Evolutionary conservation across 768 basidiomycete species (phyloP).

Genomic region (Tulasnella sp.): DNA sequence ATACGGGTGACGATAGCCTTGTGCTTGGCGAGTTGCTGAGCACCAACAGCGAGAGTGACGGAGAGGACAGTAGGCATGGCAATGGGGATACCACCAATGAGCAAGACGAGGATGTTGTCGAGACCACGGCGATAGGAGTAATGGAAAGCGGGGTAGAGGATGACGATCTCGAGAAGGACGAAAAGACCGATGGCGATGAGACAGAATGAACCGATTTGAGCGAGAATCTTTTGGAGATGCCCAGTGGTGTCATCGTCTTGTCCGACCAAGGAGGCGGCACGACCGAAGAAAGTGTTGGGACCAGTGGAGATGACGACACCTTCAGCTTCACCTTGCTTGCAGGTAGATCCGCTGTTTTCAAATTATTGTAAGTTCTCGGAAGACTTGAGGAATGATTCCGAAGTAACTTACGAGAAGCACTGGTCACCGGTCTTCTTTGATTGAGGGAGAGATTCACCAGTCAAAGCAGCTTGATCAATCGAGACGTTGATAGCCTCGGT

Average conservation of each 20-base stretch:
- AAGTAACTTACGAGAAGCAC: constrained; percentile 79
- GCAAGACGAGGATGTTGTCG: constrained; percentile 92
- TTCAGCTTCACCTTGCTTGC: constrained; percentile 98
- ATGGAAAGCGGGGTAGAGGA: constrained; percentile 83
- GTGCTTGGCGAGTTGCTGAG: constrained; percentile 97
- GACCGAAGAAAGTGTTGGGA: constrained; percentile 97
- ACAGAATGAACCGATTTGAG: constrained; percentile 96
- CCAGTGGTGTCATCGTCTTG: constrained; percentile 96
- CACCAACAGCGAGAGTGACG: constrained; percentile 96
- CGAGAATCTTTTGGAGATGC: constrained; percentile 97
- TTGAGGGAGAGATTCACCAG: constrained; percentile 90
- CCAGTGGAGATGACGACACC: constrained; percentile 98
- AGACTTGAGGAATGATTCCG: neutral
- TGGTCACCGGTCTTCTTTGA: constrained; percentile 89
- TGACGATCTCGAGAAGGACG: constrained; percentile 85
- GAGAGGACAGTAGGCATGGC: constrained; percentile 99
- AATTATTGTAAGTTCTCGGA: neutral
- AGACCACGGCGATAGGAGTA: constrained; percentile 89
- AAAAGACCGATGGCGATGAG: constrained; percentile 92
- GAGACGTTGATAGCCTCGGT: constrained; percentile 94
- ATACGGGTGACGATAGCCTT: constrained; percentile 99
- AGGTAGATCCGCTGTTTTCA: constrained; percentile 73
- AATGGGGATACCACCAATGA: constrained; percentile 99
- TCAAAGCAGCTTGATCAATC: constrained; percentile 96
- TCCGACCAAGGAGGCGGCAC: constrained; percentile 93